Base-by-base conservation (phyloP, 192 early-diverging fungal species). In the Backusella liffmaniae region DNA sequence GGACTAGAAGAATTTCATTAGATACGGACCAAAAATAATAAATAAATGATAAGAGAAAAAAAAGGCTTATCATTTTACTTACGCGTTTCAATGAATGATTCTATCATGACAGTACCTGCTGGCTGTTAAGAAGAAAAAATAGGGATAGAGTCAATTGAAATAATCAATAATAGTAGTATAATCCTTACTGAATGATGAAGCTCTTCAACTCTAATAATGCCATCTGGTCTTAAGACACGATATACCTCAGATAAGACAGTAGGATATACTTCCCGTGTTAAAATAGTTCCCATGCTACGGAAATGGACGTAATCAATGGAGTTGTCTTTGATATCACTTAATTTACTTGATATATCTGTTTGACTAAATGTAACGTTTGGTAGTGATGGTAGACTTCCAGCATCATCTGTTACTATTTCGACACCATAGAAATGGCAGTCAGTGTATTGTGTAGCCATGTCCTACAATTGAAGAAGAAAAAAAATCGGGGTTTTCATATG, bases 181-280 rank as follows among this genome's bases (percentile, higher is more conserved):
- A 9, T 29, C 26, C 73, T 67, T 67, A 74, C 73, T 32, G 73
- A 12, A 67, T 66, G 13, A 44, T 66, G 65, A 30, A 67, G 44
- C 21, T 74, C 73, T 32, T 74, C 73, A 41, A 74, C 39, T 44
- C 62, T 37, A 32, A 74, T 65, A 44, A 74, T 41, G 3, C 79
- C 79, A 21, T 70, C 65, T 18, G 75, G 79, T 46, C 76, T 80
- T n/a, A 80, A 72, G 16, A 76, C 53, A 59, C 79, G 74, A 16
- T 69, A 73, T 5, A 76, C 49, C n/a, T 80, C 79, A 21, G 49
- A 71, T 30, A 76, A 36, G 1, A 80, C 39, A 21, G 26, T 35
- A 21, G 53, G 32, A 66, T 75, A 80, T 44, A 76, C 62, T 12
- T 73, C 71, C 18, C 23, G 13, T 32, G 62, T 66, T 12, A 44